Conservation (phyloP, 139 green algal genomes). For the Chlorella sp. region DNA sequence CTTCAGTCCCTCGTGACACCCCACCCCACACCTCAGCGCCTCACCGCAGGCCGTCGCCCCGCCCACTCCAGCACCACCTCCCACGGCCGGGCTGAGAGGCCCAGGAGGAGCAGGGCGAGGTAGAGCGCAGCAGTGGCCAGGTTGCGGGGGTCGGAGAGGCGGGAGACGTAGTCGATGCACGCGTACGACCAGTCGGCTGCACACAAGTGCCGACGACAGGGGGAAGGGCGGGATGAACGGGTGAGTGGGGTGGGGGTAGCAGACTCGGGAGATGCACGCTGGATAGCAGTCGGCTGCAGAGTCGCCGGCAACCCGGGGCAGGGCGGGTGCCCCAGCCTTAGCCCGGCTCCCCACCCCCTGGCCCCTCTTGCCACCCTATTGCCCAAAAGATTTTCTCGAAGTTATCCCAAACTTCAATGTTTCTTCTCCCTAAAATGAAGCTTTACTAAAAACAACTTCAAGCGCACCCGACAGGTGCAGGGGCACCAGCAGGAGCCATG, state of each 20-base stretch:
- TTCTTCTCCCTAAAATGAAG: no score
- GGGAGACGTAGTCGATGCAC: conserved; percentile 71
- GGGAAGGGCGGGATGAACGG: no score
- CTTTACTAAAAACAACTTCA: no score
- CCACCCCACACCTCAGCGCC: no score
- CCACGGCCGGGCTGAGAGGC: conserved; percentile 40
- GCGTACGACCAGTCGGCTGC: conserved; percentile 81
- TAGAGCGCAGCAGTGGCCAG: conserved; percentile 55
- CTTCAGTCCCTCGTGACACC: no score
- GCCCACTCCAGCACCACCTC: conserved; percentile 25
- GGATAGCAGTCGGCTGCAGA: not conserved
- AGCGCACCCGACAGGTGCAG: conserved; percentile 58
- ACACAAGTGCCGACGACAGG: not conserved
- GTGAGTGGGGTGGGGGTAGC: not conserved
- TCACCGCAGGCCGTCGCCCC: not conserved
- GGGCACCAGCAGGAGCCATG: conserved; percentile 67
- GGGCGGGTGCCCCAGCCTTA: not conserved
- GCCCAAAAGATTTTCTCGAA: no score
- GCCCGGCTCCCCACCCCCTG: not conserved
- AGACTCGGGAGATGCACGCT: not conserved
- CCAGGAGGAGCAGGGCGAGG: conserved; percentile 25
- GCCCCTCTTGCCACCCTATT: not conserved
- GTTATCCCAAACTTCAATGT: no score
- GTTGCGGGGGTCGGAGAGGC: conserved; percentile 64
- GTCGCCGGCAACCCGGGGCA: not conserved